phyloP scores from a whole-genome alignment of 2,329 filamentous ascomycete genomes.

The Aspergillus fischeri region DNA sequence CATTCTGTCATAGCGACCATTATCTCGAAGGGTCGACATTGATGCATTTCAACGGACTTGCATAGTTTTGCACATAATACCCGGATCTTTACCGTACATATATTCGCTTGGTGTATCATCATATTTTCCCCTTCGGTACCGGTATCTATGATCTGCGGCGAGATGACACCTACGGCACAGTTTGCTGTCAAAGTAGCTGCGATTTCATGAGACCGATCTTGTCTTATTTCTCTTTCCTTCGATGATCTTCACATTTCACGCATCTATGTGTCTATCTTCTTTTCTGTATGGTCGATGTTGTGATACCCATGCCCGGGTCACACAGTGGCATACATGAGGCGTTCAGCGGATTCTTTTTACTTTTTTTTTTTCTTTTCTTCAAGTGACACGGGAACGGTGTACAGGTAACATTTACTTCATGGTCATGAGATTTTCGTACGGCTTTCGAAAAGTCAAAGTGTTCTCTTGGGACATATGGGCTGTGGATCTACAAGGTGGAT shows the following conservation, averaged over 20 bases:
- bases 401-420: background rate
- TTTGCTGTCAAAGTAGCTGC: background rate
- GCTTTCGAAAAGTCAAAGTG: background rate
- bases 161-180: background rate
- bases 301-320: slow-evolving; percentile 24
- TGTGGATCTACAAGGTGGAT: background rate
- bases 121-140: slow-evolving; percentile 16
- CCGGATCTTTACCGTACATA: slow-evolving; percentile 17
- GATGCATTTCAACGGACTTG: slow-evolving; percentile 2
- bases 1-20: slow-evolving; percentile 21
- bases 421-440: background rate
- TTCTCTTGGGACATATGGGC: background rate
- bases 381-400: background rate
- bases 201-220: background rate
- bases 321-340: slow-evolving; percentile 20
- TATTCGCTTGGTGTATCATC: slow-evolving; percentile 28
- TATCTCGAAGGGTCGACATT: background rate
- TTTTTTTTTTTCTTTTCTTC: background rate
- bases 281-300: slow-evolving; percentile 14
- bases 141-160: slow-evolving; percentile 12
- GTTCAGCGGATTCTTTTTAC: slow-evolving; percentile 10
- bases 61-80: slow-evolving; percentile 31
- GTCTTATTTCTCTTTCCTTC: slow-evolving; percentile 7
- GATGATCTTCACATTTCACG: slow-evolving; percentile 1
- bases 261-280: slow-evolving; percentile 12